Base-by-base conservation (phyloP, 805 yeast genomes). In the Ogataea dorogensis region DNA sequence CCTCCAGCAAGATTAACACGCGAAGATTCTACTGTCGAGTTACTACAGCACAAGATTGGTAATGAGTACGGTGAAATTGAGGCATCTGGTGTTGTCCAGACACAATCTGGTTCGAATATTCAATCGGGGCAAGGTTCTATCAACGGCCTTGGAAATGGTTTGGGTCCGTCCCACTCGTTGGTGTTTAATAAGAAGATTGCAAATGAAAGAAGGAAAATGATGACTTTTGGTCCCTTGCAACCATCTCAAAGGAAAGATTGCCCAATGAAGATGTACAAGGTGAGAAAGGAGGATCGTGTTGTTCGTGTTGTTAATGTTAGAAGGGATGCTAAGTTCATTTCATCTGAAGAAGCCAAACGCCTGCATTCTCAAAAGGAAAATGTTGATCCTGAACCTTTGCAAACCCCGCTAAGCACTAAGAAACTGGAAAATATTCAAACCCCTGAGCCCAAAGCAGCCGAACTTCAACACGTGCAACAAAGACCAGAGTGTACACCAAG, bases 111-210 rank as follows among this genome's bases (percentile, higher is more conserved):
- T 32, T 53, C 63, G 33, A 33, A 56, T 51, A 30, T 42, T 9
- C 29, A 39, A 23, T 44, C 46, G 10, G 51, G 47, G 9, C 39
- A 35, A 17, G 39, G 39, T 9, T 35, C 39, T 5, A 28, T 38
- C 16, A 24, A 35, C 7, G 44, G 38, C 5, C 32, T 46, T 16
- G 46, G 34, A 9, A 79, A 79, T 52, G 85, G 86, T 0, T 56
- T 78, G 22, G 83, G 80, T 0, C 81, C 86, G 3, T 65, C 73
- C 16, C 70, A 70, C 21, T 72, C 84, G 2, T 72, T 73, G 35
- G 80, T 76, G 14, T 70, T 75, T 11, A 73, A 78, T 12, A 71
- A 72, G 49, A 71, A 67, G 37, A 59, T 74, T 19, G 60, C 60
- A 5, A 61, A 59, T 33, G 61, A 71, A 40, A 64, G 65, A 47